Evolutionary conservation across 2,329 filamentous ascomycete species (phyloP).

Genomic region (Juglanconis sp.): DNA sequence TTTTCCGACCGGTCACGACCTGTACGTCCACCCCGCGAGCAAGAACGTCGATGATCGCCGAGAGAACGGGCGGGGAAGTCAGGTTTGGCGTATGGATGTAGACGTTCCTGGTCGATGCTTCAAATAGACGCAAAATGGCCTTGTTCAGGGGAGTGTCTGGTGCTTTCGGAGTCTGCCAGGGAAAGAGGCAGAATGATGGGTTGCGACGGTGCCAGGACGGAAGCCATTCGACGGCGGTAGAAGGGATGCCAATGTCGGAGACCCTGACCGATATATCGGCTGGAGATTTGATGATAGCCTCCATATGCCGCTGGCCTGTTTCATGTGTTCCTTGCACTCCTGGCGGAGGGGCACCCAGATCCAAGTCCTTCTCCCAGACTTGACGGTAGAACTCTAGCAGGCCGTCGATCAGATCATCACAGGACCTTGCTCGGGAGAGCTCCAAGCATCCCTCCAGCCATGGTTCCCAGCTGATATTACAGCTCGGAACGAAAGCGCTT

Average conservation of each 20-base stretch:
- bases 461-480: slow-evolving; percentile 83
- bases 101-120: slow-evolving; percentile 55
- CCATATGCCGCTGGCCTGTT: slow-evolving; percentile 8
- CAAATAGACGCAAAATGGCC: slow-evolving; percentile 59
- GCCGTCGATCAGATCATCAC: slow-evolving; percentile 56
- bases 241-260: slow-evolving; percentile 39
- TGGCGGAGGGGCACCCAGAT: neutral
- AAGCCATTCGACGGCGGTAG: slow-evolving; percentile 43
- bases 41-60: slow-evolving; percentile 59
- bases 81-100: slow-evolving; percentile 77
- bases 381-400: slow-evolving; percentile 63
- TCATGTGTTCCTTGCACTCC: neutral
- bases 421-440: slow-evolving; percentile 34
- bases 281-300: slow-evolving; percentile 19
- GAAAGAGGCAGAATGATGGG: slow-evolving; percentile 58
- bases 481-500: slow-evolving; percentile 69
- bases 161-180: slow-evolving; percentile 48
- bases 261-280: slow-evolving; percentile 10
- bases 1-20: slow-evolving; percentile 62
- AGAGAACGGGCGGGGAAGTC: slow-evolving; percentile 63
- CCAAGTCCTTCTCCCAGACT: slow-evolving; percentile 58
- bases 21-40: slow-evolving; percentile 64
- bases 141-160: slow-evolving; percentile 67
- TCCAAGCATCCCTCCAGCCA: slow-evolving; percentile 80
- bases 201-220: slow-evolving; percentile 72